Conservation (phyloP, 2,329 filamentous ascomycete genomes). For the Byssoonygena ceratinophila region DNA sequence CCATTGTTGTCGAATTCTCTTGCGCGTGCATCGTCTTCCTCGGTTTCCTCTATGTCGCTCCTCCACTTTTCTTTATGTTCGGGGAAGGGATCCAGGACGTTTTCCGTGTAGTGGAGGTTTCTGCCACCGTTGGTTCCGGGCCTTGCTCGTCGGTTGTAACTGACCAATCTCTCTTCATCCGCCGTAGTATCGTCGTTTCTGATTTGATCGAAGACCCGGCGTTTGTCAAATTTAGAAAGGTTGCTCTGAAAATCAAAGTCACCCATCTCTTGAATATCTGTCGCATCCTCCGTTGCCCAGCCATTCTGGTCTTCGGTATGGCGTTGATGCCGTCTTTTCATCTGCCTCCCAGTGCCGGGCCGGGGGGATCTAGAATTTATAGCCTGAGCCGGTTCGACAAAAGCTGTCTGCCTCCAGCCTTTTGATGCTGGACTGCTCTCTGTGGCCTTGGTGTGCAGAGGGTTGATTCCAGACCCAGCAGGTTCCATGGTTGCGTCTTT, state of each 20-base stretch:
- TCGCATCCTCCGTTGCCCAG: constrained; percentile 93
- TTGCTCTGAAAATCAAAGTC: constrained; percentile 91
- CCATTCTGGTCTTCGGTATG: constrained; percentile 57
- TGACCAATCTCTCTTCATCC: constrained; percentile 82
- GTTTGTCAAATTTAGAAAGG: constrained; percentile 90
- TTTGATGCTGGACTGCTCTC: constrained; percentile 41
- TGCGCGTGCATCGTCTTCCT: constrained; percentile 33
- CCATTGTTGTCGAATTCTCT: constrained; percentile 38
- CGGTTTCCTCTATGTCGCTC: constrained; percentile 59
- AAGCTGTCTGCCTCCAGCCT: constrained; percentile 58
- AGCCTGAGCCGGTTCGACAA: constrained; percentile 47
- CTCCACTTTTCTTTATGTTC: constrained; percentile 46
- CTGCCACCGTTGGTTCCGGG: constrained; percentile 69
- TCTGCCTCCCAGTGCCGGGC: constrained; percentile 35
- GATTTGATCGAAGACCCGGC: constrained; percentile 82
- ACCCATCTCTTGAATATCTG: constrained; percentile 81
- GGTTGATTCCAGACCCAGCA: constrained; percentile 24
- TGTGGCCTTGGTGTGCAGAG: constrained; percentile 21
- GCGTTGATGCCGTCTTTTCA: constrained; percentile 34
- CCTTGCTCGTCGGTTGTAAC: constrained; percentile 62
- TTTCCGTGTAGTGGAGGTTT: constrained; percentile 84
- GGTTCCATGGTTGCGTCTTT: constrained; percentile 37
- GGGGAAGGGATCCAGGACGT: constrained; percentile 61
- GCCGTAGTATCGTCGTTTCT: constrained; percentile 76
- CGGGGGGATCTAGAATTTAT: constrained; percentile 29